Base-by-base conservation (phyloP, 1,284 basidiomycete species). In the Paramarasmius palmivorus region DNA sequence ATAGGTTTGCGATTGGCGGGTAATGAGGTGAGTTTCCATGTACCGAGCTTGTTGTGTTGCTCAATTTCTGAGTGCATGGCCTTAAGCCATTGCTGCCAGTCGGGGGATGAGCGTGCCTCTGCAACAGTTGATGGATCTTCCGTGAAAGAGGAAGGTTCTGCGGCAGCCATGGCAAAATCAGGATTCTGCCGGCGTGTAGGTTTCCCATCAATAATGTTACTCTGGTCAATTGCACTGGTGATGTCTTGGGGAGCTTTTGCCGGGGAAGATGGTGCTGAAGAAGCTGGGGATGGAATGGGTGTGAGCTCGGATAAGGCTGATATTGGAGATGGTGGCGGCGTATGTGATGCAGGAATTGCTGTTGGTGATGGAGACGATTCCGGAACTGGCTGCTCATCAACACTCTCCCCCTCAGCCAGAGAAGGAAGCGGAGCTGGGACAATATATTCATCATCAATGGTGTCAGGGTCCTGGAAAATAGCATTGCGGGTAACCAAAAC, bases 401-500 rank as follows among this genome's bases (percentile, higher is more conserved):
- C 4, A n/a, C 4, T 38, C 4, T 38, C n/a, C 37, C 20, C 37
- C 37, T 19, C 37, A 15, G n/a, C 12, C n/a, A 38, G 37, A n/a
- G 37, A 15, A 15, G 37, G 12, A 15, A 38, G 12, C n/a, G 37
- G 37, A 5, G 4, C 12, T n/a, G 35, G 35, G n/a, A n/a, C n/a
- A 36, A 38, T 38, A n/a, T 38, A 15, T 15, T 15, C n/a, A 38
- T 4, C 4, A 4, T 4, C 5, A 4, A 19, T 4, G 37, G n/a
- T 14, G 4, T 14, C 20, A 19, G 4, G 4, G 4, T 15, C 12
- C 4, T 15, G 4, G 12, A 38, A 38, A 14, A 38, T 62, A 9
- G 66, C 58, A 25, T 69, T 62, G 7, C 64, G 56, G 0, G 65
- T 67, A 1, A 49, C 59, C 0, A 53, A 36, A 17, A 68, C 49